Evolutionary conservation across 192 early-diverging fungal genomes (phyloP), one percentile per base, ranked within the genome.

Genomic region (Entrophospora sp.): DNA sequence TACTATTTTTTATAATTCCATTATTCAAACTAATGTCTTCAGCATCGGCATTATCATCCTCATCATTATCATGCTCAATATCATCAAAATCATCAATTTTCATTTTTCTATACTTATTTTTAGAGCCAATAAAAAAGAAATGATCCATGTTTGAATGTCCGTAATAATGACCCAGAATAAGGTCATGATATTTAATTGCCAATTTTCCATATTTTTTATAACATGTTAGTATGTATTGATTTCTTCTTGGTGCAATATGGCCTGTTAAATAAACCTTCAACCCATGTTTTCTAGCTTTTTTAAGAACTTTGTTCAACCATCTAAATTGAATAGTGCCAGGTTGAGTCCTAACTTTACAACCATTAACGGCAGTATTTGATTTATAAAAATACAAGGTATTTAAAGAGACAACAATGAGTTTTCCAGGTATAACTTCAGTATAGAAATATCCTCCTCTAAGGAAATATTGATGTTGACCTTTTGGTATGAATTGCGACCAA

Each of bases 71-170:
- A 20, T 56, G 40, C 14, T 42, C 28, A 2, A 20, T 14, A 8
- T 66, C 64, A 28, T 55, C 49, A 2, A 34, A 48, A 2, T 45
- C 16, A 36, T 57, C 16, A 5, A 37, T 59, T 40, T n/a, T 38
- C 1, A 22, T 52, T 27, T 0, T 66, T 64, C 42, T 69, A 53
- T 18, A 34, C 0, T 24, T 70, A 31, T 1, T 55, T 14, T 35
- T 49, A 4, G n/a, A 1, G 14, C 79, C 75, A 52, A 87, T 73
- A 61, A 87, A 82, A 32, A 79, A 75, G 68, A 81, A 87, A 32
- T 81, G 77, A 60, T 91, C 87, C 66, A 86, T 82, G 61, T 91
- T 91, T 68, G 80, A 79, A 64, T 91, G 89, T 5, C 89, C 89
- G 60, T 78, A 91, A 46, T 86, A 67, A 74, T 91, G 87, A 16